These are phyloP conservation scores for Arthrobotrys sinensis DNA, from an alignment of 2,329 filamentous ascomycete species.

Conservation along the genomic window DNA sequence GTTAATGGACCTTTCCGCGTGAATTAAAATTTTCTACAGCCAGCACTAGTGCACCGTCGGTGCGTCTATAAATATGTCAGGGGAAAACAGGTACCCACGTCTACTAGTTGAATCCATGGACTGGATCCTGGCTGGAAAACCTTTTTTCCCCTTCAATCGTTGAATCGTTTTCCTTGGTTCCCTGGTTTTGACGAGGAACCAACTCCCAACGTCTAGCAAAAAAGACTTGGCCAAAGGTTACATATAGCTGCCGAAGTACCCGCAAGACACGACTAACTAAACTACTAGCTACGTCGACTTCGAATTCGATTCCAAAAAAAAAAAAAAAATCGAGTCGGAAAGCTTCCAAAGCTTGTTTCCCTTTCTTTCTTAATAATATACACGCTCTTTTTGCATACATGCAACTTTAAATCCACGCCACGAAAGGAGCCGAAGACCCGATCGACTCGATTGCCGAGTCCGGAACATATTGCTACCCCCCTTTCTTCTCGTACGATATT, in stretches of 20 bases:
- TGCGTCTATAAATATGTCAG: slow-evolving; percentile 21
- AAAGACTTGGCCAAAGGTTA: neutral
- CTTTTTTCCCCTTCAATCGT: slow-evolving; percentile 4
- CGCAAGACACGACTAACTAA: slow-evolving; percentile 13
- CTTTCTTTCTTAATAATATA: neutral
- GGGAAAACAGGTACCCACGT: slow-evolving; percentile 11
- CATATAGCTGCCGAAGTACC: slow-evolving; percentile 17
- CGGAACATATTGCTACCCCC: neutral
- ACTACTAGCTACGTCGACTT: slow-evolving; percentile 9
- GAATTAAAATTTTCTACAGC: neutral
- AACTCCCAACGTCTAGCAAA: slow-evolving; percentile 2
- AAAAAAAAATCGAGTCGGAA: neutral
- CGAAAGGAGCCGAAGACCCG: neutral
- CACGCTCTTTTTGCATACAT: neutral
- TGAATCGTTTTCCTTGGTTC: slow-evolving; percentile 9
- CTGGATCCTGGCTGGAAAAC: slow-evolving; percentile 12
- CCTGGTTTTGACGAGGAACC: slow-evolving; percentile 1
- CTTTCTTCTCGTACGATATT: neutral
- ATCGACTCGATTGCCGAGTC: slow-evolving; percentile 14
- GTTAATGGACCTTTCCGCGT: slow-evolving; percentile 27
- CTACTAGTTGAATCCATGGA: slow-evolving; percentile 12
- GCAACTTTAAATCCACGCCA: slow-evolving; percentile 2
- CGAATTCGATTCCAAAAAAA: neutral
- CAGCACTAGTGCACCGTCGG: neutral
- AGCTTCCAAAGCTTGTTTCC: slow-evolving; percentile 1